Percentiles rank a stretch among this genome's conserved stretches.
Evolutionary conservation across 169 alveolate genomes (phyloP).

Genomic region (Cryptosporidium xiaoi): DNA sequence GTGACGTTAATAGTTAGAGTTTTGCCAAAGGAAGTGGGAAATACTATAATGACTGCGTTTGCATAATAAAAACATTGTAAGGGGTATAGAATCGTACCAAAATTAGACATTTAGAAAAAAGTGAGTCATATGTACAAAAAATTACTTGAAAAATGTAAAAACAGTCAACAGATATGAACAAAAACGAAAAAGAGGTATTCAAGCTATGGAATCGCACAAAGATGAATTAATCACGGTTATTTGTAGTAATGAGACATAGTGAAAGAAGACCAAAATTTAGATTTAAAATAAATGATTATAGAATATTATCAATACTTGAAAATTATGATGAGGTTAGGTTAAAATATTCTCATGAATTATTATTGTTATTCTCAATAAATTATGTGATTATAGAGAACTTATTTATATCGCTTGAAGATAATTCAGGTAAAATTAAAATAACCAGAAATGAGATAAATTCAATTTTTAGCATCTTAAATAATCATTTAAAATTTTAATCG

Average conservation of each 20-base stretch:
- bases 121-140: slow-evolving; percentile 59
- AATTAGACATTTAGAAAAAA: slow-evolving; percentile 76
- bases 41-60: slow-evolving; percentile 94
- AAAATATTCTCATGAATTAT: slow-evolving; percentile 93
- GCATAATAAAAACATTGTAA: slow-evolving; percentile 24
- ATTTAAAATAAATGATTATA: slow-evolving; percentile 87
- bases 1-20: slow-evolving; percentile 98
- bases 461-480: slow-evolving; percentile 64
- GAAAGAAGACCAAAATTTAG: slow-evolving; percentile 97
- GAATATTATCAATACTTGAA: slow-evolving; percentile 85
- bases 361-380: slow-evolving; percentile 79
- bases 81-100: slow-evolving; percentile 73
- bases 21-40: slow-evolving; percentile 95
- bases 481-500: slow-evolving; percentile 83
- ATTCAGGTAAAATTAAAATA: slow-evolving; percentile 74
- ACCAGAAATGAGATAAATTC: slow-evolving; percentile 40
- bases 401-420: slow-evolving; percentile 75
- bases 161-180: neutral
- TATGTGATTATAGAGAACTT: slow-evolving; percentile 40
- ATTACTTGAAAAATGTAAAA: slow-evolving; percentile 75
- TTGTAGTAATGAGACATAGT: slow-evolving; percentile 97
- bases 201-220: slow-evolving; percentile 46
- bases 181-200: slow-evolving; percentile 14
- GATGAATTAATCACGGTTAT: slow-evolving; percentile 96
- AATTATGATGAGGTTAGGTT: slow-evolving; percentile 87